phyloP scores from a whole-genome alignment of 148 eudicot genomes.

The Polygonum maritimum region DNA sequence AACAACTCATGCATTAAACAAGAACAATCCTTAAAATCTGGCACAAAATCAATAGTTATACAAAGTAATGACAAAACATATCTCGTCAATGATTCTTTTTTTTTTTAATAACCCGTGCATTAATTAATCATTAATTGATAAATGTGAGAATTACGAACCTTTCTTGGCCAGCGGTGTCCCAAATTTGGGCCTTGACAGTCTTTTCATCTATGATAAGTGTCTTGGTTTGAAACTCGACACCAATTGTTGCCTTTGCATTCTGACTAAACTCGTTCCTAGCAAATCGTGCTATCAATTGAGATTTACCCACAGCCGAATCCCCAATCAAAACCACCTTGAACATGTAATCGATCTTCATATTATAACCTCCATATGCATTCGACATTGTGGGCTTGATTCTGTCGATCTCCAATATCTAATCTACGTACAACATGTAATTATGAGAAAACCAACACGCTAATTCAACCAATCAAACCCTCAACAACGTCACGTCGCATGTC shows the following conservation, averaged over 20 bases:
- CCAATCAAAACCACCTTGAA: slow-evolving; percentile 39
- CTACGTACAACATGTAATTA: neutral
- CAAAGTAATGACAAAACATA: no score
- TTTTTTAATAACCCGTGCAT: no score
- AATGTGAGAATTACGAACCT: slow-evolving; percentile 4
- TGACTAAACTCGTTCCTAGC: slow-evolving; percentile 32
- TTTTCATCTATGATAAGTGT: slow-evolving; percentile 29
- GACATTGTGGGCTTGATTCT: slow-evolving; percentile 7
- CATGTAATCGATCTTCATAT: slow-evolving; percentile 32
- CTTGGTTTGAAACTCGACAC: slow-evolving; percentile 41
- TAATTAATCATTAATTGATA: no score
- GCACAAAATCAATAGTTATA: no score
- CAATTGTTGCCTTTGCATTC: slow-evolving; percentile 38
- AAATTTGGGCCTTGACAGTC: slow-evolving; percentile 38
- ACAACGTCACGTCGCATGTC: slow-evolving; percentile 3
- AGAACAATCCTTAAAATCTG: neutral
- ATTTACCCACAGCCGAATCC: slow-evolving; percentile 39
- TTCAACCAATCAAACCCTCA: neutral
- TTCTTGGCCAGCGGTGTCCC: slow-evolving; percentile 26
- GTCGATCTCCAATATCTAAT: neutral
- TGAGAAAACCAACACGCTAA: neutral
- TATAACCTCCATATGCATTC: slow-evolving; percentile 21
- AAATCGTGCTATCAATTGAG: slow-evolving; percentile 33
- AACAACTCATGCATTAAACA: neutral
- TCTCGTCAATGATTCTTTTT: no score